Evolutionary conservation across 2,329 filamentous ascomycete species (phyloP).

Genomic region (Daldinia sp.): DNA sequence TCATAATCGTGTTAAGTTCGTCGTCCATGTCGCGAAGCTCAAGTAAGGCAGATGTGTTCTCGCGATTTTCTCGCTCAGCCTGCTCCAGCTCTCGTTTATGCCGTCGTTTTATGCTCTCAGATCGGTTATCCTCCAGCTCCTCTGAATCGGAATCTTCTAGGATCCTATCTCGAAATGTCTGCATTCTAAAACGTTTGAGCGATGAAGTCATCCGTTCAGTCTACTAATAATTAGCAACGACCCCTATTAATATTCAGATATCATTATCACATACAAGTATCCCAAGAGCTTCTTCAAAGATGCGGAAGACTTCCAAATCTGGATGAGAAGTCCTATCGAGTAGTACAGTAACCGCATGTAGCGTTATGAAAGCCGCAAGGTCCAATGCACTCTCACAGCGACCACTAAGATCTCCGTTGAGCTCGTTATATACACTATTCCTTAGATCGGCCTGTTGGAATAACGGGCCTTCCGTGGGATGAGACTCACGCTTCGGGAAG

Average conservation of each 20-base stretch:
- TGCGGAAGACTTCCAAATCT: constrained; percentile 72
- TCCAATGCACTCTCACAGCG: constrained; percentile 72
- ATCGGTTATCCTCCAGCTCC: constrained; percentile 57
- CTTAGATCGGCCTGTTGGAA: constrained; percentile 72
- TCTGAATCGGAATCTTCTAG: constrained; percentile 56
- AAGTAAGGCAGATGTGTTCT: constrained; percentile 71
- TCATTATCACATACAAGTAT: constrained; percentile 61
- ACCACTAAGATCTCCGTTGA: constrained; percentile 73
- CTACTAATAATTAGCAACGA: constrained; percentile 51
- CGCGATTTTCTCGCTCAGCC: constrained; percentile 69
- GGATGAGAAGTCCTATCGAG: constrained; percentile 70
- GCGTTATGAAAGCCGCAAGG: constrained; percentile 70
- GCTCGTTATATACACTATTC: constrained; percentile 73
- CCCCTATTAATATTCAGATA: not conserved
- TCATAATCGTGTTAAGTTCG: constrained; percentile 68
- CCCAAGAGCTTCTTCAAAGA: constrained; percentile 75
- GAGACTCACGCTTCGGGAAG: constrained; percentile 67
- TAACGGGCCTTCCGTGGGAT: constrained; percentile 65
- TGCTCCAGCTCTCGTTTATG: constrained; percentile 56
- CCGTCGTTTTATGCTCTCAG: constrained; percentile 59
- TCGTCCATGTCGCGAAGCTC: constrained; percentile 75
- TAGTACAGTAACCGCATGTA: constrained; percentile 72
- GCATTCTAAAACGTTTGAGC: constrained; percentile 71
- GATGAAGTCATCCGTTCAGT: constrained; percentile 72
- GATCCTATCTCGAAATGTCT: constrained; percentile 64